Evolutionary conservation across 73 alveolate genomes (phyloP), one percentile per base, ranked within the genome.

Genomic region (Symbiodinium natans): DNA sequence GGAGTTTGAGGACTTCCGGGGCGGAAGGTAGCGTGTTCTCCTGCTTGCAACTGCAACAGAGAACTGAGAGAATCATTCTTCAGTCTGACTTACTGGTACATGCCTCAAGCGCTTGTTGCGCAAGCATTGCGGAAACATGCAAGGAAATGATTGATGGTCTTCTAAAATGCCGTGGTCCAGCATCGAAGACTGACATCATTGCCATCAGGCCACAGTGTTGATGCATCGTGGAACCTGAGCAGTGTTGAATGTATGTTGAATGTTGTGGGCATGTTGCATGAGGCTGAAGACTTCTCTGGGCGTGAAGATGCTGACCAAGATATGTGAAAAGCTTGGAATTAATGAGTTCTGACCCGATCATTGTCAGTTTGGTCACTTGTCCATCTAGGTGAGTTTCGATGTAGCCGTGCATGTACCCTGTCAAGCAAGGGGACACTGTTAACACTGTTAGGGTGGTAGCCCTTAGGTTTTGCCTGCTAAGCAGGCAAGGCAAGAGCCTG

Each of bases 111-210:
- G 13, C 13, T 33, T 21, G 33, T 25, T 33, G 77, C 77, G 27
- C 59, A 59, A 25, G n/a, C n/a, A n/a, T n/a, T n/a, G n/a, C n/a
- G n/a, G n/a, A n/a, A n/a, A n/a, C n/a, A 8, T 48, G 63, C 27
- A 15, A 83, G 92, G 92, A 31, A 11, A 89, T 82, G 95, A 89
- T 89, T 19, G 95, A 89, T 68, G 95, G 95, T 21, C 54, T 89
- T 73, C 74, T 89, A 15, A 89, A 89, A 68, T 89, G 95, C 68
- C 40, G 92, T 9, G 92, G 92, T 27, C 92, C 92, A 29, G 92
- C 92, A 5, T 83, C 92, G 27, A 83, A 83, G 73, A 83, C 92
- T 27, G 92, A 83, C 92, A 83, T 83, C 92, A 83, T 83, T 33
- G 92, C 75, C 92, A 83, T 83, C 75, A 83, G 92, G 75, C 92